Evolutionary conservation across 139 green algal genomes (phyloP).

Genomic region (Picocystis salinarum): DNA sequence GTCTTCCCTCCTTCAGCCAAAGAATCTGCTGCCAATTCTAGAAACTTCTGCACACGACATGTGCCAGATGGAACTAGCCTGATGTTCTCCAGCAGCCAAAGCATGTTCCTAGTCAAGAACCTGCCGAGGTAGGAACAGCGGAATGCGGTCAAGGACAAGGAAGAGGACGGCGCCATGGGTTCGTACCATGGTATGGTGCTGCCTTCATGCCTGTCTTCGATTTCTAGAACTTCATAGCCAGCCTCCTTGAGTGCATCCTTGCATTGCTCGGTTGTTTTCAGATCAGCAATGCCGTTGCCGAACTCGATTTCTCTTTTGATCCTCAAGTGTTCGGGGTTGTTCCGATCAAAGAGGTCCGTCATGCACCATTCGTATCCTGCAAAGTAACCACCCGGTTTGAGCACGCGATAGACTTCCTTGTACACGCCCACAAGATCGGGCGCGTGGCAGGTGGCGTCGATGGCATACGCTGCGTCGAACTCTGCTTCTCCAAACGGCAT

Average conservation of each 20-base stretch:
- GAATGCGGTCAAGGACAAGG: conserved; percentile 26
- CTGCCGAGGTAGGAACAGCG: conserved; percentile 26
- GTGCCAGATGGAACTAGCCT: conserved; percentile 33
- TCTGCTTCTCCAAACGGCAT: too few relatives aligned
- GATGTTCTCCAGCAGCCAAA: conserved; percentile 26
- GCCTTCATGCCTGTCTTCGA: conserved; percentile 22
- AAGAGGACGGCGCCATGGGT: conserved; percentile 15
- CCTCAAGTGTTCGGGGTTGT: conserved; percentile 14
- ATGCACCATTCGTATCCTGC: conserved; percentile 34
- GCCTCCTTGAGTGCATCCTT: conserved; percentile 17
- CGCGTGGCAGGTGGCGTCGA: conserved; percentile 33
- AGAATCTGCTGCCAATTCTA: conserved; percentile 35
- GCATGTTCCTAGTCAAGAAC: conserved; percentile 24
- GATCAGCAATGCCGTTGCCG: conserved; percentile 29
- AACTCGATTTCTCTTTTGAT: conserved; percentile 30
- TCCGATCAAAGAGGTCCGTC: conserved; percentile 22
- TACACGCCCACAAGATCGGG: conserved; percentile 21
- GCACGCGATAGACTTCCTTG: conserved; percentile 18
- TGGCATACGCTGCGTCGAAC: too few relatives aligned
- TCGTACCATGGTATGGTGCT: conserved; percentile 37
- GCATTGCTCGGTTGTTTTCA: conserved; percentile 15
- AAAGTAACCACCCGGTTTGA: conserved; percentile 27
- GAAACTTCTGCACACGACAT: conserved; percentile 24
- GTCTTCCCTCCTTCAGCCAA: conserved; percentile 33
- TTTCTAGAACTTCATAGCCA: conserved; percentile 27